Evolutionary conservation across 2,329 filamentous ascomycete genomes (phyloP), one percentile per base, ranked within the genome.

Genomic region (Fusarium bactridioides): DNA sequence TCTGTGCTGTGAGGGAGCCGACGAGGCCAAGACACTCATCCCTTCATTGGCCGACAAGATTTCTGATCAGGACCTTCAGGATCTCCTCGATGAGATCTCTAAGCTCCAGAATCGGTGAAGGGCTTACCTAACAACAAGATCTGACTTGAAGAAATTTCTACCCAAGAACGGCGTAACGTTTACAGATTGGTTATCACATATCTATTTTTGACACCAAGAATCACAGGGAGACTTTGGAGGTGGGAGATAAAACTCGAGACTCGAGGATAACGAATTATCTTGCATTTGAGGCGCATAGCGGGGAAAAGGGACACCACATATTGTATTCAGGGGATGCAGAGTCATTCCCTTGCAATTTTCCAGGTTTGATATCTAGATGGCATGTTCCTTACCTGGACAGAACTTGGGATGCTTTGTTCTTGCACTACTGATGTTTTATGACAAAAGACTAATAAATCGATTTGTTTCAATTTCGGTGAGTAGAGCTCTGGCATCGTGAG

Each of bases 1-100:
- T 37, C 86, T 99, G 43, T 97, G 94, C 82, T 97, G 95, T 80
- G 95, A 97, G 78, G 92, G 91, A 48, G 92, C 94, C 65, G 96
- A 99, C 80, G 97, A 99, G 84, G 96, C 96, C 68, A 98, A 97
- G 84, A 97, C 94, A 13, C 87, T 99, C 65, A 97, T 99, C 71
- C 97, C 96, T 3, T 97, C 89, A 64, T 83, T 99, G 56, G 88
- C 91, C 76, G 91, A 94, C 82, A 99, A 99, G 84, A 97, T 98
- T 78, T 89, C 88, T 69, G 95, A 98, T 80, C 93, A 94, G 40
- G 94, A 97, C 75, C 84, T 99, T 72, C 92, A 97, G 82, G 92
- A 94, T 71, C 85, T 98, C 64, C 87, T 99, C 64, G 92, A 97
- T 79, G 94, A 99, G 84, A 92, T 98, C 83, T 93, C 91, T 76